phyloP scores from a whole-genome alignment of 2,329 filamentous ascomycete species.

The Xylaria sp. region DNA sequence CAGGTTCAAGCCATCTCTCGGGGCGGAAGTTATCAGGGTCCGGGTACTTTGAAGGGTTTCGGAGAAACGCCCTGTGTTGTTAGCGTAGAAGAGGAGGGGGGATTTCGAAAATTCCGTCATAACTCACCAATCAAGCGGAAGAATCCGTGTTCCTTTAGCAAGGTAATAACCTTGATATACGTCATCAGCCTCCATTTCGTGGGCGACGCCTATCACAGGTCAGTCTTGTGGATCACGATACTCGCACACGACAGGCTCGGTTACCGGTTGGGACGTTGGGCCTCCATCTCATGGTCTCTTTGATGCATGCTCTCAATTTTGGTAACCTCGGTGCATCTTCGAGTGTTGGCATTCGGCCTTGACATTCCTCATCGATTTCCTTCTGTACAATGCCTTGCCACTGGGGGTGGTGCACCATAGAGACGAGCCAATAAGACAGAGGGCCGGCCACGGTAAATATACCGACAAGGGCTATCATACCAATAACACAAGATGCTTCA shows the following conservation, averaged over 20 bases:
- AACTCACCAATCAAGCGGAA: constrained; percentile 54
- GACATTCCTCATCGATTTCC: constrained; percentile 57
- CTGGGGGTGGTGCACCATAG: constrained; percentile 60
- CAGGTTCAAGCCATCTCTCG: constrained; percentile 62
- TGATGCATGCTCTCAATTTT: constrained; percentile 58
- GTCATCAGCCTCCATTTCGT: constrained; percentile 62
- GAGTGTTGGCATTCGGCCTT: constrained; percentile 56
- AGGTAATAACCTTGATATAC: constrained; percentile 60
- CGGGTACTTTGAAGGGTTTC: constrained; percentile 61
- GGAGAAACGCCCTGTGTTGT: constrained; percentile 59
- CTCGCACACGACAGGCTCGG: constrained; percentile 3
- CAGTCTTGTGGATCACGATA: constrained; percentile 12
- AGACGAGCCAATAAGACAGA: constrained; percentile 52
- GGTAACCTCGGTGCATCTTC: constrained; percentile 56
- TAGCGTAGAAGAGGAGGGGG: background rate
- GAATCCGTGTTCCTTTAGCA: constrained; percentile 57
- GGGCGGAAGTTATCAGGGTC: constrained; percentile 62
- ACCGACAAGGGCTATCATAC: constrained; percentile 53
- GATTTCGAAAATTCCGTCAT: background rate
- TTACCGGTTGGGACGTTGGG: constrained; percentile 57
- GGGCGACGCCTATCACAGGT: constrained; percentile 55
- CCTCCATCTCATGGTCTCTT: constrained; percentile 57
- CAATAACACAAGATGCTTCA: constrained; percentile 49
- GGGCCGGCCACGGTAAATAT: constrained; percentile 53
- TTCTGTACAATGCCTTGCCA: constrained; percentile 58